Evolutionary conservation across 2,329 filamentous ascomycete genomes (phyloP), one percentile per base, ranked within the genome.

Genomic region (Colletotrichum theobromicola): DNA sequence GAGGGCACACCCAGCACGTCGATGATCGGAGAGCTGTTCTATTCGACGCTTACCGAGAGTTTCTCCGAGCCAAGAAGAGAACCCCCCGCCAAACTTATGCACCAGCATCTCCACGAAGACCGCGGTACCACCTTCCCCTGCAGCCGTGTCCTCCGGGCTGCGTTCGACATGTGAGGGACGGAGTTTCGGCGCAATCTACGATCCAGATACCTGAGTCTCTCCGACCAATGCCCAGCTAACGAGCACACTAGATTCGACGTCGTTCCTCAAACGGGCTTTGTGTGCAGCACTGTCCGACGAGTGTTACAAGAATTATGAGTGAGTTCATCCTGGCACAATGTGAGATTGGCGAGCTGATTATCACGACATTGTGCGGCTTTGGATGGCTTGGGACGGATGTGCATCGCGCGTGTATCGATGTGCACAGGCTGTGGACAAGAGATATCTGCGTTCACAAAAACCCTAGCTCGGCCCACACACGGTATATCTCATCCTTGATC

Each of bases 401-500:
- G 13, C 21, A 21, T 46, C n/a, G 9, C 30, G 10, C 7, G 10
- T 28, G 21, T 7, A 16, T 7, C 24, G 24, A 28, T 57, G 21
- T n/a, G 53, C 21, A 18, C 21, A 42, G 12, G 32, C 26, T 16
- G 7, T n/a, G n/a, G 42, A 46, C 4, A 30, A 26, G 28, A 58
- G 13, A 2, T 24, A 30, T 61, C 62, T 8, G 16, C 42, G 42
- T 46, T n/a, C 13, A 21, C 21, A 37, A n/a, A 12, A 37, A 12
- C n/a, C 42, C 67, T 16, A 46, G 50, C 58, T n/a, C 61, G 24
- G 42, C 57, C 37, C 65, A 75, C 50, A 32, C 26, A n/a, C 57
- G 57, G 35, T 78, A 77, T 13, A 77, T 77, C 28, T 77, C 69
- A 35, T 78, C 76, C 32, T 74, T 64, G 21, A 78, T 72, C 9